Percentiles rank a stretch among this genome's conserved stretches.
phyloP scores from a whole-genome alignment of 1,284 basidiomycete species.

The Ceratobasidium sp. region DNA sequence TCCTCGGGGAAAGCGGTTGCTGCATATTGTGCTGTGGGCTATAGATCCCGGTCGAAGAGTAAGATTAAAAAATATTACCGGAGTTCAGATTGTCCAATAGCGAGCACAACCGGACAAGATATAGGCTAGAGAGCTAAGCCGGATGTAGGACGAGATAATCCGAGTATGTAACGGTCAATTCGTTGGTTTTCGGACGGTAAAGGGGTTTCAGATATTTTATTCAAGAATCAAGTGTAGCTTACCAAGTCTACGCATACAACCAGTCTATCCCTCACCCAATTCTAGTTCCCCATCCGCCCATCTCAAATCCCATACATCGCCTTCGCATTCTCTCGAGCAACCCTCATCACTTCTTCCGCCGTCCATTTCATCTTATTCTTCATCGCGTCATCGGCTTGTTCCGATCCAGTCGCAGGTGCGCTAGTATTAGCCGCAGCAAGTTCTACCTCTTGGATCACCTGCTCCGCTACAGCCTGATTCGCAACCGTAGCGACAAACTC shows the following conservation, averaged over 20 bases:
- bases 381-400: slow-evolving; percentile 49
- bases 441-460: slow-evolving; percentile 23
- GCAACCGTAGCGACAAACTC: slow-evolving; percentile 73
- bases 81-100: no score
- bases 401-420: slow-evolving; percentile 55
- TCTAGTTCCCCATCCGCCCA: no score
- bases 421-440: neutral
- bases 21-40: neutral
- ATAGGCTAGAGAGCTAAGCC: neutral
- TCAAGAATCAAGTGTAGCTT: slow-evolving; percentile 2
- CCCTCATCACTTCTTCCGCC: slow-evolving; percentile 69
- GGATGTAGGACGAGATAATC: no score
- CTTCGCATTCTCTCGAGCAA: slow-evolving; percentile 75
- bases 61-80: no score
- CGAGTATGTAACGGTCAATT: neutral
- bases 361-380: slow-evolving; percentile 61
- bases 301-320: slow-evolving; percentile 72
- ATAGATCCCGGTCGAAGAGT: neutral
- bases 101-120: no score
- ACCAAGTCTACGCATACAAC: slow-evolving; percentile 10
- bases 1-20: neutral
- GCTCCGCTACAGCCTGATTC: slow-evolving; percentile 32
- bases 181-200: no score
- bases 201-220: neutral
- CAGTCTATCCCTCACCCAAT: neutral